phyloP scores from a whole-genome alignment of 371 early-diverging fungal species.

The Apophysomyces sp. region DNA sequence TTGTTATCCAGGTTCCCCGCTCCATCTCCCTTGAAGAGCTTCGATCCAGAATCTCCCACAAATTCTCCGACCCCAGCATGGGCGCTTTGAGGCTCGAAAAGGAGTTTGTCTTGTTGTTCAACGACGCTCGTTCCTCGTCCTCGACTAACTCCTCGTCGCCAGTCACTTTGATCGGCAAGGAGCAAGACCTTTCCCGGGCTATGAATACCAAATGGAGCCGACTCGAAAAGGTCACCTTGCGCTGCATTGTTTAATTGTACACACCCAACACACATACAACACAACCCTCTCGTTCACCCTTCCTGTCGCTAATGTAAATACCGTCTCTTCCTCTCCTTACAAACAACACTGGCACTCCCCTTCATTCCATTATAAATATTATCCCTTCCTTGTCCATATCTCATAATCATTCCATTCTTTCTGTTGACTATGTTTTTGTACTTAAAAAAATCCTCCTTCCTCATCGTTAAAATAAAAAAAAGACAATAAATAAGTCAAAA shows the following conservation, averaged over 20 bases:
- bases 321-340: neutral
- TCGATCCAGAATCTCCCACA: constrained; percentile 27
- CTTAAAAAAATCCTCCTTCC: neutral
- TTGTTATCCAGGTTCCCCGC: constrained; percentile 35
- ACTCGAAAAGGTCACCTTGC: constrained; percentile 31
- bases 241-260: constrained; percentile 20
- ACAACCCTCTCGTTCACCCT: neutral
- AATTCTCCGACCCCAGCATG: constrained; percentile 32
- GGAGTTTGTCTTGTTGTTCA: constrained; percentile 18
- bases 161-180: constrained; percentile 21
- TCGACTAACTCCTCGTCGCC: constrained; percentile 9
- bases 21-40: constrained; percentile 22
- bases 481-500: neutral
- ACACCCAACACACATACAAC: neutral
- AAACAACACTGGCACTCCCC: neutral
- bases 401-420: constrained; percentile 1
- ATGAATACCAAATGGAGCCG: constrained; percentile 30
- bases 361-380: constrained; percentile 1
- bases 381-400: neutral
- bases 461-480: neutral
- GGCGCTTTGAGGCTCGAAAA: constrained; percentile 2
- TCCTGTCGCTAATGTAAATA: neutral
- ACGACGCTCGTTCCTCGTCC: constrained; percentile 11
- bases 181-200: constrained; percentile 20
- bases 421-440: neutral